Evolutionary conservation across 2,329 filamentous ascomycete species (phyloP).

Genomic region (Dendryphion nanum): DNA sequence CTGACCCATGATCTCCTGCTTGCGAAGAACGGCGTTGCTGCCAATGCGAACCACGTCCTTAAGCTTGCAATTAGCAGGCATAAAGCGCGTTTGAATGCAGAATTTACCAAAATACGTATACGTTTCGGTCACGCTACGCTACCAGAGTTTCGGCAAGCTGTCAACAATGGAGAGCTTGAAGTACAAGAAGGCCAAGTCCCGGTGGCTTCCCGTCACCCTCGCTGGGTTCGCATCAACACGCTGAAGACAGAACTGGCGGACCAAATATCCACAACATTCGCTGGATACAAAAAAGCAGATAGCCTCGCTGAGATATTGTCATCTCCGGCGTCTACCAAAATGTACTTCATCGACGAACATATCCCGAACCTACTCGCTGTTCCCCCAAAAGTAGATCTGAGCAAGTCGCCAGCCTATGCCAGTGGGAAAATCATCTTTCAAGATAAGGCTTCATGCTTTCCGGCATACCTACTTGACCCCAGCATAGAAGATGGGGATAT

Average conservation of each 20-base stretch:
- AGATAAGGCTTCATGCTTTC: slow-evolving; percentile 96
- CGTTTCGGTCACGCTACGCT: slow-evolving; percentile 67
- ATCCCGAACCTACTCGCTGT: slow-evolving; percentile 83
- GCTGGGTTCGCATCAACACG: slow-evolving; percentile 88
- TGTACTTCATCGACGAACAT: slow-evolving; percentile 72
- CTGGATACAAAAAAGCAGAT: slow-evolving; percentile 57
- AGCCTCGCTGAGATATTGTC: slow-evolving; percentile 58
- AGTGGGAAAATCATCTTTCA: slow-evolving; percentile 82
- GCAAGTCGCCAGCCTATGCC: slow-evolving; percentile 70
- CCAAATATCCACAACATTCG: slow-evolving; percentile 75
- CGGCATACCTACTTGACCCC: slow-evolving; percentile 80
- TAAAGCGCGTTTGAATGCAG: slow-evolving; percentile 75
- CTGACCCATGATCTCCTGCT: slow-evolving; percentile 85
- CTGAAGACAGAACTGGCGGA: slow-evolving; percentile 68
- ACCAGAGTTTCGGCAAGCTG: slow-evolving; percentile 60
- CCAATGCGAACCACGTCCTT: slow-evolving; percentile 76
- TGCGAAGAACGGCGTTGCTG: slow-evolving; percentile 76
- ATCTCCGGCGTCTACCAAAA: slow-evolving; percentile 42
- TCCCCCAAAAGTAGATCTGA: slow-evolving; percentile 69
- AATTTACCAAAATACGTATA: slow-evolving; percentile 78
- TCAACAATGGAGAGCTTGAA: slow-evolving; percentile 47
- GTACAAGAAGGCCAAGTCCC: slow-evolving; percentile 32
- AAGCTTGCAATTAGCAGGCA: slow-evolving; percentile 74
- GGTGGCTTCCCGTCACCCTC: slow-evolving; percentile 58
- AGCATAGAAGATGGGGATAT: slow-evolving; percentile 67